A percentile compares a stretch with the other conserved stretches of the same genome.
Evolutionary conservation across 2,329 filamentous ascomycete species (phyloP).

Genomic region (Fusarium zealandicum): DNA sequence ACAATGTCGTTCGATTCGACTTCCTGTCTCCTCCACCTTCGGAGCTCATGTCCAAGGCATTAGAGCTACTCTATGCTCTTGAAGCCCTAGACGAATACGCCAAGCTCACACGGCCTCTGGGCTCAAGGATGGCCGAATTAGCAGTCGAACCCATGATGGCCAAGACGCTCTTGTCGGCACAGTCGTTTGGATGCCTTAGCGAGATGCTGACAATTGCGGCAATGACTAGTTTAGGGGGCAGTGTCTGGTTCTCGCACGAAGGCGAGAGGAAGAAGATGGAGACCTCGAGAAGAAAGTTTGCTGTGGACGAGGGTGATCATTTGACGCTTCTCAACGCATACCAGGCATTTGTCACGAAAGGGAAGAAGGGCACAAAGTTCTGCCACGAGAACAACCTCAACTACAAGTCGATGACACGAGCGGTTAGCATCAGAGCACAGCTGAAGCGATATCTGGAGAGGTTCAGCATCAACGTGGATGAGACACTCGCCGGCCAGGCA

Average conservation of each 20-base stretch:
- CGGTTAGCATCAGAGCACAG: constrained; percentile 86
- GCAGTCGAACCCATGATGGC: constrained; percentile 96
- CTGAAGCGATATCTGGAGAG: constrained; percentile 86
- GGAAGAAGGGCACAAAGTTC: constrained; percentile 83
- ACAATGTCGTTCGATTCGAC: constrained; percentile 90
- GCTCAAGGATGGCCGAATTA: constrained; percentile 89
- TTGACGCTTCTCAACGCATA: constrained; percentile 94
- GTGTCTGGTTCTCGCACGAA: constrained; percentile 82
- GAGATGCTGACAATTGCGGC: constrained; percentile 92
- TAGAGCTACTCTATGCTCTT: constrained; percentile 86
- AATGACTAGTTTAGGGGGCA: constrained; percentile 87
- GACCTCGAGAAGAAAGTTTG: constrained; percentile 78
- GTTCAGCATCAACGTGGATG: constrained; percentile 76
- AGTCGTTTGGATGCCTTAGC: constrained; percentile 77
- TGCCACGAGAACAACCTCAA: constrained; percentile 88
- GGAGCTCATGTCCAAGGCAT: constrained; percentile 81
- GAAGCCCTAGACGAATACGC: constrained; percentile 89
- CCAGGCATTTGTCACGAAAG: constrained; percentile 82
- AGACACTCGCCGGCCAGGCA: constrained; percentile 58
- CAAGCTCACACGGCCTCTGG: constrained; percentile 88
- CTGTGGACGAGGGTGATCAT: constrained; percentile 92
- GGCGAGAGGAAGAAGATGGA: constrained; percentile 79
- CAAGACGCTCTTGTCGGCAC: constrained; percentile 80
- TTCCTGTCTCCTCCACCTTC: constrained; percentile 88
- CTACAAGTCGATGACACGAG: constrained; percentile 81